Conservation (phyloP, 768 basidiomycete genomes). For the Scleroderma bovista region DNA sequence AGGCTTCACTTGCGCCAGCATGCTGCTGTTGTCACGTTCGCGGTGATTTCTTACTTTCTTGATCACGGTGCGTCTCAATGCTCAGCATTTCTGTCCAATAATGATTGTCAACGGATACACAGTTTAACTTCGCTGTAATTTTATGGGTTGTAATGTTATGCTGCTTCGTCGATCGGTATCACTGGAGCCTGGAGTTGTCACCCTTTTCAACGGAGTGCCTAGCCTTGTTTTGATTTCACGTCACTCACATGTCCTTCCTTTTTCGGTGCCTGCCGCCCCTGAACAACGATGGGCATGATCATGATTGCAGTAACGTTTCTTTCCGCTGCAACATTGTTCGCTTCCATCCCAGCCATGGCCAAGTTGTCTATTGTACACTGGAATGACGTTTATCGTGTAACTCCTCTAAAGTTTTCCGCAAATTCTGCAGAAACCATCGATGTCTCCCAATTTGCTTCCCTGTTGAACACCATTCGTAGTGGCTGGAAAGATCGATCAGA, state of each 20-base stretch:
- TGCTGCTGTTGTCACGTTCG: constrained; percentile 27
- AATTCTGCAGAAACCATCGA: constrained; percentile 62
- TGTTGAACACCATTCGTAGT: constrained; percentile 57
- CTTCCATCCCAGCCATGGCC: constrained; percentile 25
- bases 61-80: not conserved
- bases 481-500: constrained; percentile 47
- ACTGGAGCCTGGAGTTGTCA: too few relatives aligned
- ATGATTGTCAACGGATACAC: too few relatives aligned
- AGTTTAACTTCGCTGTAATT: too few relatives aligned
- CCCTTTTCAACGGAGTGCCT: too few relatives aligned
- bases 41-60: constrained; percentile 18
- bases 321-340: not conserved
- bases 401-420: constrained; percentile 60
- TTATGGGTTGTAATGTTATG: too few relatives aligned
- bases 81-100: not conserved
- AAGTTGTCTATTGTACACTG: constrained; percentile 54
- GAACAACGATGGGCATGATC: too few relatives aligned
- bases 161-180: too few relatives aligned
- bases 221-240: too few relatives aligned
- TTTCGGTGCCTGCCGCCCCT: too few relatives aligned
- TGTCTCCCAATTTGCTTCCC: constrained; percentile 78
- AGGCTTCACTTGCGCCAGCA: constrained; percentile 37
- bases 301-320: too few relatives aligned
- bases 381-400: constrained; percentile 82
- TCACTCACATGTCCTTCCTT: too few relatives aligned